Conservation (phyloP, 257 asterid species). For the Datura wrightii region DNA sequence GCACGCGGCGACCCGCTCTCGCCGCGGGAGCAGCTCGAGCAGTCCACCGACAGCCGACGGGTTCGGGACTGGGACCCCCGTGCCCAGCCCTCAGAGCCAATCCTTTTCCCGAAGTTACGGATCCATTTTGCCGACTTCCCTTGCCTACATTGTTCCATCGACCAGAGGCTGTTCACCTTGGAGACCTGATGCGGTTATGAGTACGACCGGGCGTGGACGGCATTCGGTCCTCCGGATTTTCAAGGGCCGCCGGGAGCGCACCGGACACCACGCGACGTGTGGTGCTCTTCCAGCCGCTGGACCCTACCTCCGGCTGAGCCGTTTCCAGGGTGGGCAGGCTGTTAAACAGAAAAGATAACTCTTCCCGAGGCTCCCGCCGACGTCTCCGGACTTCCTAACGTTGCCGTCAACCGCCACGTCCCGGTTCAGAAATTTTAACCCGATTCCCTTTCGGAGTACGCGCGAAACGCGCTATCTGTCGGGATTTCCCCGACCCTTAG, state of each 20-base stretch:
- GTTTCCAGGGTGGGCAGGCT: constrained; percentile 64
- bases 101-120: neutral
- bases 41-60: too few relatives aligned
- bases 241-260: constrained; percentile 65
- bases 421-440: too few relatives aligned
- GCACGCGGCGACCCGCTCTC: too few relatives aligned
- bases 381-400: neutral
- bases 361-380: constrained; percentile 45
- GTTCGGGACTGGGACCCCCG: too few relatives aligned
- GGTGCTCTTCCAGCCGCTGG: neutral
- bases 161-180: neutral
- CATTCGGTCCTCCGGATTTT: constrained; percentile 54
- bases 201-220: neutral
- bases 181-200: neutral
- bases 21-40: too few relatives aligned
- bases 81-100: constrained; percentile 7
- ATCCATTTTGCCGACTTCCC: neutral
- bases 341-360: constrained; percentile 62
- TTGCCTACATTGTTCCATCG: neutral
- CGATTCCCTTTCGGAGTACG: too few relatives aligned
- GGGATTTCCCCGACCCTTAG: too few relatives aligned
- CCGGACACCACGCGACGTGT: constrained; percentile 41
- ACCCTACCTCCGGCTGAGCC: constrained; percentile 40
- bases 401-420: too few relatives aligned
- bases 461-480: too few relatives aligned